These are phyloP conservation scores for Fraxinus albicans DNA, from an alignment of 305 asterid genomes.

Conservation along the genomic window DNA sequence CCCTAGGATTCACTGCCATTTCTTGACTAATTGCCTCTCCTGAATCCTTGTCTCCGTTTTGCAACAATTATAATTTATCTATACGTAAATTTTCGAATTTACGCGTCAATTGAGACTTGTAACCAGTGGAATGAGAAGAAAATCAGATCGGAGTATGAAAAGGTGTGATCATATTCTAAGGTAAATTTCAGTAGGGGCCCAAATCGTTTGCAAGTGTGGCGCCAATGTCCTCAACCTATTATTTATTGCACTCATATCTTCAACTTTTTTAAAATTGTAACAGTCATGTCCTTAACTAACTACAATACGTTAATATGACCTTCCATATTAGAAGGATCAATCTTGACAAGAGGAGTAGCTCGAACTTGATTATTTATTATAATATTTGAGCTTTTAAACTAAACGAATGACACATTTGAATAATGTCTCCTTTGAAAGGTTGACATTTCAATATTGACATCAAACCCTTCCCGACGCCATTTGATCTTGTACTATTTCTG, in stretches of 20 bases:
- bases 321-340: no score
- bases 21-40: neutral
- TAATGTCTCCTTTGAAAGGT: no score
- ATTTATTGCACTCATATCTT: neutral
- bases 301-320: neutral
- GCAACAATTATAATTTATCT: neutral
- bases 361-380: no score
- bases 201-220: neutral
- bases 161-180: neutral
- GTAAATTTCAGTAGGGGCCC: neutral
- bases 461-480: no score
- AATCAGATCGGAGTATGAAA: neutral
- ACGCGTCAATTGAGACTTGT: neutral
- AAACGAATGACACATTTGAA: no score
- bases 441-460: no score
- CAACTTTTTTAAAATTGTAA: no score
- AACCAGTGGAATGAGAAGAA: neutral
- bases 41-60: neutral
- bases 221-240: neutral
- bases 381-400: no score
- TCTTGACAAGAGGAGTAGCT: no score
- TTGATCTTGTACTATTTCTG: no score
- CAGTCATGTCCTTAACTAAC: neutral
- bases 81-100: neutral
- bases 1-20: slow-evolving; percentile 46